Conservation (phyloP, 75 land plant species). For the Isoetes taiwanensis region DNA sequence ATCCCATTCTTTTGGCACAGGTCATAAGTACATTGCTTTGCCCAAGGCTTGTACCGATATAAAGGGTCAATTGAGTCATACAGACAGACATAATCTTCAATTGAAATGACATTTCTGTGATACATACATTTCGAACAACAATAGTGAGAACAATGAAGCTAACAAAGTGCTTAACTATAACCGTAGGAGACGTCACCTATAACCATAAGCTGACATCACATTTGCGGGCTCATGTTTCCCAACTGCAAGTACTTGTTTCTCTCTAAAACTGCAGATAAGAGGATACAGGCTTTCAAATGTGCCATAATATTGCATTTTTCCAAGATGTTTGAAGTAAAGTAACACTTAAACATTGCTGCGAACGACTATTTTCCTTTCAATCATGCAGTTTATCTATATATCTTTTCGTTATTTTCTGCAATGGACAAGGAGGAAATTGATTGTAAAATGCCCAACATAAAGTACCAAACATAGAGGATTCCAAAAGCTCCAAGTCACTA, state of each 20-base stretch:
- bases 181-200: conserved; percentile 29
- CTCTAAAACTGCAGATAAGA: conserved; percentile 56
- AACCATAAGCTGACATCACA: conserved; percentile 83
- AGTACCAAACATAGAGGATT: no score
- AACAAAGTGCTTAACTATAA: background rate
- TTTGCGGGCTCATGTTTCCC: conserved; percentile 83
- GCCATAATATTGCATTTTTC: no score
- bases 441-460: no score
- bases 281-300: no score
- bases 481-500: no score
- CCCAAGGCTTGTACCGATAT: conserved; percentile 55
- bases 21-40: background rate
- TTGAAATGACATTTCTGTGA: conserved; percentile 72
- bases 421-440: no score
- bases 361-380: no score
- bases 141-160: background rate
- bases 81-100: conserved; percentile 56
- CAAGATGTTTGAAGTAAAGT: no score
- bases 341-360: no score
- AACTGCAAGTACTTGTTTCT: conserved; percentile 53
- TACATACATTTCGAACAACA: background rate
- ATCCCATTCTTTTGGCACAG: conserved; percentile 4
- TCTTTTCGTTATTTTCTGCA: no score
- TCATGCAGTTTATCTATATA: no score
- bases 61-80: conserved; percentile 72